Base-by-base conservation (phyloP, 2,329 filamentous ascomycete species). In the Fusarium sp. region DNA sequence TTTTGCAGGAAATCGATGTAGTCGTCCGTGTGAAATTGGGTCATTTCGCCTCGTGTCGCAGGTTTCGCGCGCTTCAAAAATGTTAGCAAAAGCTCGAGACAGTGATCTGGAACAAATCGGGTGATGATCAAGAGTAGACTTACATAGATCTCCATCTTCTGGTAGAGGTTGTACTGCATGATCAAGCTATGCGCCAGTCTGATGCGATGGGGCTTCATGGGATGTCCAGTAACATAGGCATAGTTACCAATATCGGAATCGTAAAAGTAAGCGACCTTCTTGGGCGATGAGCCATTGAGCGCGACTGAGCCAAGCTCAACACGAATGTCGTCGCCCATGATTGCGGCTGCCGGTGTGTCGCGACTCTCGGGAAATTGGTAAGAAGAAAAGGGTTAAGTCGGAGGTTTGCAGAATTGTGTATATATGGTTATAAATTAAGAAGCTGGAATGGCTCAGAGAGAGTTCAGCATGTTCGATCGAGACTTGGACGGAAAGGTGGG, bases 231-330 rank as follows among this genome's bases (percentile, higher is more conserved):
- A 61, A 97, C 93, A 78, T 98, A 98, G 79, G 95, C 94, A 84
- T 98, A 98, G 81, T 98, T 98, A 71, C 95, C 95, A 78, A 98
- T 96, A 82, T 98, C 95, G 5, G 93, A 97, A 79, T 98, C 95
- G 86, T 98, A 98, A 81, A 98, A 98, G 83, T 98, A 98, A 58
- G 95, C 95, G 62, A 98, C 93, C 78, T 95, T 93, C 83, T 96
- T 97, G 55, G 84, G 81, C 26, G 84, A 81, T 52, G 80, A 75
- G 61, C 82, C 79, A 63, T 82, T 81, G 67, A 87, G 81, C 58
- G 84, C 84, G 43, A 81, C 79, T 48, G 84, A 82, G 68, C 84
- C 79, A 66, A 83, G 79, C 70, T 80, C 74, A 67, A 79, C 73
- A 67, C 76, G 76, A 68, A 74, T 77, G 70, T 81, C 79, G 70